Conservation (phyloP, 1,139 yeast species). For the Lodderomyces jiufengensis region DNA sequence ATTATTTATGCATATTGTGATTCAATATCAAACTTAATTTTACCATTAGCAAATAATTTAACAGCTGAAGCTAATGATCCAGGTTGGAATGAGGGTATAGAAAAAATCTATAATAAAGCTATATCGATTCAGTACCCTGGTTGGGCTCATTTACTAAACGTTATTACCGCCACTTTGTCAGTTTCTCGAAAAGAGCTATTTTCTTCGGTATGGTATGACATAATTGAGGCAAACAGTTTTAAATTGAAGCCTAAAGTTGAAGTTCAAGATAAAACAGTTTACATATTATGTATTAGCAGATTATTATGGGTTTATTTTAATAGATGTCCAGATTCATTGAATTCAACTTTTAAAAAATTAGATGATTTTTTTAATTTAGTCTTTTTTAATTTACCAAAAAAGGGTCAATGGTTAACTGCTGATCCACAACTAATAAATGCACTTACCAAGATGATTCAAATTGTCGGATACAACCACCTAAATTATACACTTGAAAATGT, state of each 20-base stretch:
- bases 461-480: slow-evolving; percentile 75
- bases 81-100: slow-evolving; percentile 84
- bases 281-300: slow-evolving; percentile 65
- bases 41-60: slow-evolving; percentile 79
- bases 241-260: slow-evolving; percentile 39
- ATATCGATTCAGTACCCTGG: slow-evolving; percentile 20
- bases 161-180: slow-evolving; percentile 71
- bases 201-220: slow-evolving; percentile 65
- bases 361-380: slow-evolving; percentile 52
- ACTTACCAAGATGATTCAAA: slow-evolving; percentile 65
- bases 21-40: slow-evolving; percentile 66
- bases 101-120: slow-evolving; percentile 54
- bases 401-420: slow-evolving; percentile 67
- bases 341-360: slow-evolving; percentile 67
- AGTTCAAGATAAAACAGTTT: slow-evolving; percentile 57
- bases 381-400: slow-evolving; percentile 50
- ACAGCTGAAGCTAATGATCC: slow-evolving; percentile 98
- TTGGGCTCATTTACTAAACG: slow-evolving; percentile 71
- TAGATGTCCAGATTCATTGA: slow-evolving; percentile 83
- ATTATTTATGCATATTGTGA: slow-evolving; percentile 79
- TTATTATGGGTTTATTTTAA: slow-evolving; percentile 87
- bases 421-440: slow-evolving; percentile 63
- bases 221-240: slow-evolving; percentile 51
- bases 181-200: slow-evolving; percentile 82
- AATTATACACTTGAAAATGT: slow-evolving; percentile 79